phyloP scores from a whole-genome alignment of 371 early-diverging fungal species.

The Actinomucor elegans region DNA sequence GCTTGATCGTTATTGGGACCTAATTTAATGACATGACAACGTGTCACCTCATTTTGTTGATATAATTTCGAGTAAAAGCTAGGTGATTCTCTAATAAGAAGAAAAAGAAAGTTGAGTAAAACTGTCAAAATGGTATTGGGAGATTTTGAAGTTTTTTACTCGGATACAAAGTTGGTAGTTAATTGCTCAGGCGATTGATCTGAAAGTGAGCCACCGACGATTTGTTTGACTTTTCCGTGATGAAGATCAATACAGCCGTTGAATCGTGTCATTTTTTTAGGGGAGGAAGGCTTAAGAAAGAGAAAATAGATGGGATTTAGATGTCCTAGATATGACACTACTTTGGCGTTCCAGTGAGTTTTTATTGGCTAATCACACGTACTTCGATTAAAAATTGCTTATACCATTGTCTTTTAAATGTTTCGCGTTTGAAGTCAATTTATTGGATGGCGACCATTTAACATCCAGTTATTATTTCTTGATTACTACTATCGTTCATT shows the following conservation, averaged over 20 bases:
- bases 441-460: too few species aligned
- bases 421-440: too few species aligned
- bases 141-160: constrained; percentile 34
- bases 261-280: constrained; percentile 63
- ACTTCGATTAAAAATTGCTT: too few species aligned
- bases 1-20: constrained; percentile 89
- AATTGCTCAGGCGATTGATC: constrained; percentile 67
- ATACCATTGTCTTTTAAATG: too few species aligned
- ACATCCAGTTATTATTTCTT: too few species aligned
- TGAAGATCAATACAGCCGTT: constrained; percentile 97
- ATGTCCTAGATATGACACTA: too few species aligned
- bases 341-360: too few species aligned
- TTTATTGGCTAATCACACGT: too few species aligned
- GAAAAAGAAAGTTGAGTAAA: neutral
- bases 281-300: neutral
- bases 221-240: constrained; percentile 96
- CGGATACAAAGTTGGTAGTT: constrained; percentile 90
- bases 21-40: constrained; percentile 94
- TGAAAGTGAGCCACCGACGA: constrained; percentile 90
- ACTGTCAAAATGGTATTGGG: neutral
- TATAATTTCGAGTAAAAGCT: constrained; percentile 83
- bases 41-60: constrained; percentile 64
- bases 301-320: neutral
- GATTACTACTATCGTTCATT: too few species aligned
- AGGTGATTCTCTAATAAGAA: constrained; percentile 66